Evolutionary conservation across 106 monocot species (phyloP).

Genomic region (Gastrodia elata): DNA sequence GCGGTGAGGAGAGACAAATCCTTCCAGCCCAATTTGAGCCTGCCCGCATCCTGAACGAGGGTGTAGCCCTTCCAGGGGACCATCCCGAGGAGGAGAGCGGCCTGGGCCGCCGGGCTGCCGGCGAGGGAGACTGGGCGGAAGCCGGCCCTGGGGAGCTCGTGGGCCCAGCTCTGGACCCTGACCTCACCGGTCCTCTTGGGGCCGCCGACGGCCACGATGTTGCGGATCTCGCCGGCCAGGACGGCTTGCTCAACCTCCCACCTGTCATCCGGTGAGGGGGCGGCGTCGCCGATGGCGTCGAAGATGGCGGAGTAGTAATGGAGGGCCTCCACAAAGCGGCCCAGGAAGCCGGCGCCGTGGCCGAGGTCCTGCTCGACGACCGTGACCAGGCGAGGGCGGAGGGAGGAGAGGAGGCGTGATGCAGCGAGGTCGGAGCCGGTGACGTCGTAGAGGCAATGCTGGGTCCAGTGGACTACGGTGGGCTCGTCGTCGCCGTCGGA

Average conservation of each 20-base stretch:
- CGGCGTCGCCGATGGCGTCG: constrained; percentile 59
- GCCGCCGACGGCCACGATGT: constrained; percentile 61
- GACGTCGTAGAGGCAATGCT: constrained; percentile 54
- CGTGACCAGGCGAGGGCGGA: constrained; percentile 40
- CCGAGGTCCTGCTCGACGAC: constrained; percentile 51
- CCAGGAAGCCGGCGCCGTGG: constrained; percentile 38
- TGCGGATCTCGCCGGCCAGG: constrained; percentile 68
- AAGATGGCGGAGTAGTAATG: constrained; percentile 60
- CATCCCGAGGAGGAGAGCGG: constrained; percentile 69
- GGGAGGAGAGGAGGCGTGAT: constrained; percentile 14
- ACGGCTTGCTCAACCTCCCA: constrained; percentile 72
- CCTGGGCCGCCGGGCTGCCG: constrained; percentile 74
- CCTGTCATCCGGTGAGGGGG: constrained; percentile 30
- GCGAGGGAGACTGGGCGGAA: constrained; percentile 56
- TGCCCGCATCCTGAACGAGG: constrained; percentile 58
- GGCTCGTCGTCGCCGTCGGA: constrained; percentile 15
- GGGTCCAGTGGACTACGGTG: constrained; percentile 53
- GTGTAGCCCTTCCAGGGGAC: constrained; percentile 78
- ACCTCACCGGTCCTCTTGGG: constrained; percentile 69
- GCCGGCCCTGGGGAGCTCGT: constrained; percentile 42
- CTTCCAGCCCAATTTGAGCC: constrained; percentile 85
- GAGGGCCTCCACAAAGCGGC: constrained; percentile 48
- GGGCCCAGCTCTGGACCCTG: constrained; percentile 63
- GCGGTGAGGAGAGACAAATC: constrained; percentile 74
- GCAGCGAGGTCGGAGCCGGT: constrained; percentile 44